Conservation (phyloP, 2,329 filamentous ascomycete species). For the Colletotrichum sp. region DNA sequence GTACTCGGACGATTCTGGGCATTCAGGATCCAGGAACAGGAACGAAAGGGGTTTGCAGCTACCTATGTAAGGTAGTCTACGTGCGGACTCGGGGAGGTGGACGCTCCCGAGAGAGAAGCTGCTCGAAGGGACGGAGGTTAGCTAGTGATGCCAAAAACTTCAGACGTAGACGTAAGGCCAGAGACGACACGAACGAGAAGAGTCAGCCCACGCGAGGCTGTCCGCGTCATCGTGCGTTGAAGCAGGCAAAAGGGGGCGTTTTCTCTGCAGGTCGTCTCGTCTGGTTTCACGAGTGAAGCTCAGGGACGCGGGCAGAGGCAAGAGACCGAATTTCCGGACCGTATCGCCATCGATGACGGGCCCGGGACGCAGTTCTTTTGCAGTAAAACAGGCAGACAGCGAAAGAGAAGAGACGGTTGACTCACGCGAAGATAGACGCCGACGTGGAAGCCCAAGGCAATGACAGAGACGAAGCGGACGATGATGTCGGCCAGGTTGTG, state of each 20-base stretch:
- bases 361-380: background rate
- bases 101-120: conserved; percentile 20
- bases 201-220: background rate
- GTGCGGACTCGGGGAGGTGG: conserved; percentile 17
- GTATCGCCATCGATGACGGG: background rate
- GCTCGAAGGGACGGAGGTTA: conserved; percentile 3
- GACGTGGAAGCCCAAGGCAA: conserved; percentile 2
- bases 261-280: conserved; percentile 34
- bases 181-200: background rate
- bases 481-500: background rate
- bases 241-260: background rate
- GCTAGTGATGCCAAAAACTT: background rate
- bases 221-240: conserved; percentile 6
- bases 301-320: background rate
- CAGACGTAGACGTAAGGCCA: background rate
- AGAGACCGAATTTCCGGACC: background rate
- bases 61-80: background rate
- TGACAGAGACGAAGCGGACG: background rate
- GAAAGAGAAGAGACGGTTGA: background rate
- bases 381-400: background rate
- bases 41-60: background rate
- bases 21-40: background rate
- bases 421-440: conserved; percentile 12
- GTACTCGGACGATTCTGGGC: background rate
- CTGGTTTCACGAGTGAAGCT: conserved; percentile 29